A percentile compares a stretch with the other conserved stretches of the same genome.
Conservation (phyloP, 176 grass and related monocot genomes). For the Tillandsia leiboldiana region DNA sequence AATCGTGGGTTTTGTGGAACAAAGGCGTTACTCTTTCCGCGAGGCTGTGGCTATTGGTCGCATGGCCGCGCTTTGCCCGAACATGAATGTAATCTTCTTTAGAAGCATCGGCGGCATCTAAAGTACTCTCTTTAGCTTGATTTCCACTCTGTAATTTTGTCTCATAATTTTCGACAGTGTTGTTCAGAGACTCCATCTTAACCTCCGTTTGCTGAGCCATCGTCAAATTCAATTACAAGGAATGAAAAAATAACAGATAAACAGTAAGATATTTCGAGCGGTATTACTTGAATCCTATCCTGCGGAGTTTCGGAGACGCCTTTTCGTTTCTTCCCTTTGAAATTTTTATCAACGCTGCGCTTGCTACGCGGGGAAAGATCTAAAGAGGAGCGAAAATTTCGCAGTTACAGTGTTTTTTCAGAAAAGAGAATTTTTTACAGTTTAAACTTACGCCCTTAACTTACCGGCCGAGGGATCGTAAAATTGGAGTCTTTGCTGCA, state of each 20-base stretch:
- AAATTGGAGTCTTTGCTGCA: slow-evolving; percentile 31
- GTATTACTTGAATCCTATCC: slow-evolving; percentile 33
- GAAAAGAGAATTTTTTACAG: background rate
- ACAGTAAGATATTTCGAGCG: background rate
- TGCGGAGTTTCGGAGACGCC: slow-evolving; percentile 20
- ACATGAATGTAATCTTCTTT: slow-evolving; percentile 92
- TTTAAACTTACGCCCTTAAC: background rate
- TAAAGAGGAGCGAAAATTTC: slow-evolving; percentile 37
- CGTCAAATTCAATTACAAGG: slow-evolving; percentile 31
- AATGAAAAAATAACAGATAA: slow-evolving; percentile 14
- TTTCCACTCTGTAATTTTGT: slow-evolving; percentile 29
- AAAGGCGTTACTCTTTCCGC: slow-evolving; percentile 76
- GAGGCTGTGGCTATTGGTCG: slow-evolving; percentile 98
- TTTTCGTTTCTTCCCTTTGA: slow-evolving; percentile 59
- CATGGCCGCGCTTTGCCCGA: slow-evolving; percentile 85
- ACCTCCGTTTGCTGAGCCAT: slow-evolving; percentile 38
- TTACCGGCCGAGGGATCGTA: slow-evolving; percentile 38
- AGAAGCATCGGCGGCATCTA: slow-evolving; percentile 34
- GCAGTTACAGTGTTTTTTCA: slow-evolving; percentile 5
- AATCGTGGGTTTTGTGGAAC: background rate
- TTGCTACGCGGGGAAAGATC: slow-evolving; percentile 43
- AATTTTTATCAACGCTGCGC: slow-evolving; percentile 26
- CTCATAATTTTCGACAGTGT: slow-evolving; percentile 36
- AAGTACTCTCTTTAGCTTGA: slow-evolving; percentile 40
- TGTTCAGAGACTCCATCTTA: slow-evolving; percentile 32